These are phyloP conservation scores for Avena sativa DNA, from an alignment of 176 grass and related monocot species.

Conservation along the genomic window DNA sequence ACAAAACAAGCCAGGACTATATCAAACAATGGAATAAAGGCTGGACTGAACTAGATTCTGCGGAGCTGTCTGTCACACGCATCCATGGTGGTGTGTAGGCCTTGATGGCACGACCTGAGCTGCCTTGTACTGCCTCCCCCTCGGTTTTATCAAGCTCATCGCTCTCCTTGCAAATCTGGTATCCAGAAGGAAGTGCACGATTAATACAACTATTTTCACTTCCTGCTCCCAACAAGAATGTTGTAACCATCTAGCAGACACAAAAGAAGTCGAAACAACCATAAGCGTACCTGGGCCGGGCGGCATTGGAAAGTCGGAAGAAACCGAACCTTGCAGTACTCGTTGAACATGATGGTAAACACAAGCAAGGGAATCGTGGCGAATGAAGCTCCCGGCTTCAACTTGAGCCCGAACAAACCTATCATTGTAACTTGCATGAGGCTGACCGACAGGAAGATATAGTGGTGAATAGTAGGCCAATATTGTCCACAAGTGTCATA, in stretches of 20 bases:
- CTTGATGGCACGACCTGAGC: conserved; percentile 32
- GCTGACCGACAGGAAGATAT: conserved; percentile 64
- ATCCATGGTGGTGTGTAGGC: conserved; percentile 79
- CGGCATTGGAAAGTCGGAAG: conserved; percentile 63
- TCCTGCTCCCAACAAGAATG: not conserved
- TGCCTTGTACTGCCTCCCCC: not conserved
- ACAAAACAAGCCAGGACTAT: not conserved
- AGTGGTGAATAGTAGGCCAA: conserved; percentile 79
- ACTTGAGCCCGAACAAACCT: conserved; percentile 85
- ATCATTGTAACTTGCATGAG: conserved; percentile 90
- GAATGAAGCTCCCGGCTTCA: conserved; percentile 79
- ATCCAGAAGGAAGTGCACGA: not conserved
- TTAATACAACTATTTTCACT: not conserved
- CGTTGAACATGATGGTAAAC: conserved; percentile 73
- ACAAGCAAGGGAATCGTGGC: conserved; percentile 67
- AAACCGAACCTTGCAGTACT: conserved; percentile 82
- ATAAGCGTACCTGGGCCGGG: conserved; percentile 58
- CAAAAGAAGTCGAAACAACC: not conserved
- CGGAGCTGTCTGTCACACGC: conserved; percentile 37
- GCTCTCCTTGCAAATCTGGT: conserved; percentile 60
- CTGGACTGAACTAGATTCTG: conserved; percentile 55
- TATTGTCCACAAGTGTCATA: conserved; percentile 88
- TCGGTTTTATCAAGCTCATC: conserved; percentile 62
- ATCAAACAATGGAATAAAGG: conserved; percentile 53
- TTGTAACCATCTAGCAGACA: not conserved